Evolutionary conservation across 371 early-diverging fungal genomes (phyloP), one percentile per base, ranked within the genome.

Genomic region (Mortierella sp.): DNA sequence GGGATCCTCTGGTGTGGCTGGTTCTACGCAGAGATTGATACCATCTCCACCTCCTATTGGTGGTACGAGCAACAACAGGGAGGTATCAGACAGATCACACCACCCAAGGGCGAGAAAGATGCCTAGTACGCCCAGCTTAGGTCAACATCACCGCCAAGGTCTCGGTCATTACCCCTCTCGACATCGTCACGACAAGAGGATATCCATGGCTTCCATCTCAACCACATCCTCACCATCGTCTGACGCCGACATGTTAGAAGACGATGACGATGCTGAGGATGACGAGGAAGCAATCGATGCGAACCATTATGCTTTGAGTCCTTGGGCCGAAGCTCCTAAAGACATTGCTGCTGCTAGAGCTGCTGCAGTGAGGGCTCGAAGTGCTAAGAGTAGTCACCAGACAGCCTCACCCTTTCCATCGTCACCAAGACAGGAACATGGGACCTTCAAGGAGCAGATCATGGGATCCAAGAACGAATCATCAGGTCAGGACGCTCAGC

Each of bases 301-400:
- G 21, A 57, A 37, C 37, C 50, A 68, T 46, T 68, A 68, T n/a
- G 69, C 69, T 0, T 22, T 68, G 7, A 61, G 57, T 16, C 69
- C 69, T 0, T 68, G 69, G 69, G 61, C 69, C 0, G 29, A 46
- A 0, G 60, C 47, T 3, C 59, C 59, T 27, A 56, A 43, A 16
- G 55, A 21, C 3, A 25, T 54, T 43, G 55, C 25, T 16, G 55
- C 41, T 34, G 34, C 34, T 34, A 34, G 44, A 14, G 44, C 44
- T 16, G 19, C 14, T n/a, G 44, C 14, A 16, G 19, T 43, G 44
- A 43, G 44, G 16, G 44, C 44, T 43, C 44, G 44, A 16, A 34
- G 34, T 10, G 34, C 34, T 10, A 34, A 34, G 10, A 34, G 34
- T 10, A 10, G 34, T 4, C 34, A 34, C 34, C 4, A 34, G 34